Evolutionary conservation across 2,329 filamentous ascomycete species (phyloP).

Genomic region (Pezicula carpinea): DNA sequence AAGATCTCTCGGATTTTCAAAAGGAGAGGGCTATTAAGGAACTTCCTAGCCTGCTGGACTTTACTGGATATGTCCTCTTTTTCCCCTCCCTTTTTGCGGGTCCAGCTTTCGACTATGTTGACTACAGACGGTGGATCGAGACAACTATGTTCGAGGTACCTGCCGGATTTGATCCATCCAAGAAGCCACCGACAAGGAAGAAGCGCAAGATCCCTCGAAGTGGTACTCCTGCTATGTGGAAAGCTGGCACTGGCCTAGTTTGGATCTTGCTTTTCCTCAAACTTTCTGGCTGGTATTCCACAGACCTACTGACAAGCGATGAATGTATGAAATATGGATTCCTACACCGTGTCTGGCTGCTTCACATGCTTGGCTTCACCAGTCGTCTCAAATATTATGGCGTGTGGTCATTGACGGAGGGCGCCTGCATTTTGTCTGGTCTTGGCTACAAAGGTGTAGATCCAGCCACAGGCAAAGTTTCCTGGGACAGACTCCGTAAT

Average conservation of each 20-base stretch:
- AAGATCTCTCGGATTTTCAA: conserved; percentile 81
- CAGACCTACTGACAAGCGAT: conserved; percentile 58
- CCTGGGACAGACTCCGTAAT: conserved; percentile 87
- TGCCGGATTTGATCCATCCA: conserved; percentile 73
- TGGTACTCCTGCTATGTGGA: conserved; percentile 76
- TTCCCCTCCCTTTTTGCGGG: conserved; percentile 88
- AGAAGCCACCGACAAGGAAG: conserved; percentile 80
- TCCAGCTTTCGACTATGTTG: conserved; percentile 89
- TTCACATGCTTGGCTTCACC: conserved; percentile 81
- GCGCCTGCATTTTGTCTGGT: conserved; percentile 87
- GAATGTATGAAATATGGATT: conserved; percentile 65
- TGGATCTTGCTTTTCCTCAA: conserved; percentile 80
- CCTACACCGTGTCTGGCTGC: conserved; percentile 66
- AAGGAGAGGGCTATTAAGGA: conserved; percentile 72
- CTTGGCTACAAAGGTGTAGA: conserved; percentile 94
- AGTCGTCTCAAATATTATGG: conserved; percentile 93
- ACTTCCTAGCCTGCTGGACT: conserved; percentile 76
- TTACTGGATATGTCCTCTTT: conserved; percentile 86
- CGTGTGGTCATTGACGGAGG: conserved; percentile 90
- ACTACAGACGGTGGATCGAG: conserved; percentile 89
- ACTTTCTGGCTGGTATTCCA: conserved; percentile 63
- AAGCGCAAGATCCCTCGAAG: conserved; percentile 91
- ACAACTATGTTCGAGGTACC: conserved; percentile 92
- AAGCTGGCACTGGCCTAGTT: conserved; percentile 64
- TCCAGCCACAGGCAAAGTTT: conserved; percentile 74